These are phyloP conservation scores for Phytophthora lateralis DNA, from an alignment of 352 stramenopile species.

Conservation along the genomic window DNA sequence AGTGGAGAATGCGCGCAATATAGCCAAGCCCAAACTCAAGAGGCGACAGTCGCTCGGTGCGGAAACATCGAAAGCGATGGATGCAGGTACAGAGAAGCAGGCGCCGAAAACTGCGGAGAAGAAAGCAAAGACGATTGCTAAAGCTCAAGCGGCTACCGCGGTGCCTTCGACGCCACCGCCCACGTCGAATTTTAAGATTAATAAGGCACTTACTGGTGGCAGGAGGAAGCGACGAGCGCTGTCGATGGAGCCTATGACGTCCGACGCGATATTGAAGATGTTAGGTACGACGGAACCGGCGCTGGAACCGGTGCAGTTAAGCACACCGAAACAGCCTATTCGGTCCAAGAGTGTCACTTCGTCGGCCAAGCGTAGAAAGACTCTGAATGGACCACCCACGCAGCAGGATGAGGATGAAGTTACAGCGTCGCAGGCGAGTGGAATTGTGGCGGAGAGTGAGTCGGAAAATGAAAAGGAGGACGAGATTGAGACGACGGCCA, in stretches of 20 bases:
- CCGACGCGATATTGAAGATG: constrained; percentile 64
- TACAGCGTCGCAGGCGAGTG: constrained; percentile 33
- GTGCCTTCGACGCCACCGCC: constrained; percentile 9
- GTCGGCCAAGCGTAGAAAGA: constrained; percentile 39
- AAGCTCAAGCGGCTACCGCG: constrained; percentile 2
- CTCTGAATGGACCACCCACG: constrained; percentile 33
- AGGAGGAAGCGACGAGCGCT: constrained; percentile 53
- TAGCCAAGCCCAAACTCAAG: constrained; percentile 23
- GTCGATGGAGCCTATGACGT: constrained; percentile 76
- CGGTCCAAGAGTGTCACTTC: constrained; percentile 28
- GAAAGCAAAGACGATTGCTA: background rate
- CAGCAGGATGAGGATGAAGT: constrained; percentile 36
- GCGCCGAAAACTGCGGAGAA: background rate
- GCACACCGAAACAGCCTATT: constrained; percentile 34
- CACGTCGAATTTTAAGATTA: constrained; percentile 19
- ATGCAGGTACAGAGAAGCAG: constrained; percentile 8
- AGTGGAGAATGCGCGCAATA: background rate
- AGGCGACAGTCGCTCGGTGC: constrained; percentile 32
- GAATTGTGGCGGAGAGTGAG: constrained; percentile 43
- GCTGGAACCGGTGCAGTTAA: constrained; percentile 1
- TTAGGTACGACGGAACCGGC: constrained; percentile 38
- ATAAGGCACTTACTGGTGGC: constrained; percentile 17
- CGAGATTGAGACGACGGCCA: constrained; percentile 1
- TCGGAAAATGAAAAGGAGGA: constrained; percentile 36
- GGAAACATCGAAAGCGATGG: constrained; percentile 2